These are phyloP conservation scores for Alternaria burnsii DNA, from an alignment of 2,329 filamentous ascomycete species.

Conservation along the genomic window DNA sequence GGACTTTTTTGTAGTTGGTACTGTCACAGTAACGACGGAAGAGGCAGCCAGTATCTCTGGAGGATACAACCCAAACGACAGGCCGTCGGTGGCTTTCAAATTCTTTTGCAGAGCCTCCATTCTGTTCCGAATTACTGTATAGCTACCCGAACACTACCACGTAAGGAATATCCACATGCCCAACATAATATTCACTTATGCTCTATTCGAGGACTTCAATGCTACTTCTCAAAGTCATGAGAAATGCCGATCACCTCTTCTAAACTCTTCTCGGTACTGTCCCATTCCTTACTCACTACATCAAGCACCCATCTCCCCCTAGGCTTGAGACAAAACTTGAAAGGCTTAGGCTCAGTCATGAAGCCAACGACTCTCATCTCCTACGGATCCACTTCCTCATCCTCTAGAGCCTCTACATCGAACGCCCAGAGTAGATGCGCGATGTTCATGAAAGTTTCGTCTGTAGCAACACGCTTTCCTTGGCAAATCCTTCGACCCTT, in stretches of 20 bases:
- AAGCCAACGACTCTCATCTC: constrained; percentile 18
- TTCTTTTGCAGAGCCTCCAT: background rate
- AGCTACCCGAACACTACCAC: background rate
- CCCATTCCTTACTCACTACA: constrained; percentile 13
- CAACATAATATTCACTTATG: background rate
- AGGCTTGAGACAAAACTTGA: constrained; percentile 18
- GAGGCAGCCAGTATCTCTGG: background rate
- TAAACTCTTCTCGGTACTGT: constrained; percentile 6
- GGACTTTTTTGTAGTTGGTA: no score
- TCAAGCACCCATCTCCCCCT: constrained; percentile 14
- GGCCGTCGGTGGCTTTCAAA: background rate
- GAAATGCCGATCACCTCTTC: constrained; percentile 10
- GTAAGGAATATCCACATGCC: background rate
- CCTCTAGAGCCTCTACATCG: constrained; percentile 9
- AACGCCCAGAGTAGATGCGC: constrained; percentile 17
- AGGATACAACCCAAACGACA: background rate
- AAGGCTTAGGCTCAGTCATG: constrained; percentile 19
- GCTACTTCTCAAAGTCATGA: constrained; percentile 6
- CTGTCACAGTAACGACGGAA: background rate
- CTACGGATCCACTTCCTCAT: constrained; percentile 14
- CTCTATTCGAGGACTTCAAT: background rate
- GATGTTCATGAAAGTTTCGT: constrained; percentile 18
- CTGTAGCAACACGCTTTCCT: constrained; percentile 20
- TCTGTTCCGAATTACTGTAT: background rate
- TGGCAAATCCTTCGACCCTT: constrained; percentile 20